Base-by-base conservation (phyloP, 106 monocot genomes). In the Hemerocallis citrina region DNA sequence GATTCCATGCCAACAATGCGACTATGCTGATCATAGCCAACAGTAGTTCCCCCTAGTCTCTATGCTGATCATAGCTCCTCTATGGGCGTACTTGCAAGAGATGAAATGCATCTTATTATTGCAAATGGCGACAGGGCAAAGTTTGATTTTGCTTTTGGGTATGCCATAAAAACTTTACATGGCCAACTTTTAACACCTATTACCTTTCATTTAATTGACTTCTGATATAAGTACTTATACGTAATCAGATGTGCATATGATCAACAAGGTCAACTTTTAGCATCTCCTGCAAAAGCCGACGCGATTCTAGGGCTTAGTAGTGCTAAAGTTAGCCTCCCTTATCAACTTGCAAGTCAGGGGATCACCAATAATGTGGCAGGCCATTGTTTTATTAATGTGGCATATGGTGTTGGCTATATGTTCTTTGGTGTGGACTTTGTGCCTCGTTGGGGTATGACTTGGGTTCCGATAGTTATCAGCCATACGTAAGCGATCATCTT, bases 351-450 rank as follows among this genome's bases (percentile, higher is more conserved):
- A 30, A 64, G 60, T 69, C 79, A 89, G 75, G 81, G 82, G 33
- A 63, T 89, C 44, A 82, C 75, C 57, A 72, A 69, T 43, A 85
- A 94, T 74, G 70, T 94, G n/a, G 43, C 83, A 5, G 93, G 89
- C 16, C 93, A 94, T 62, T 94, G 93, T 40, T 80, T 94, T 35
- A 68, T 64, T 8, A 67, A 25, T 47, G 82, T 80, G 55, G 39
- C 73, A 34, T 40, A 65, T 50, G 69, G 48, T 70, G 85, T 69
- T 57, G 93, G 93, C 4, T 85, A 85, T 64, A 62, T 94, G 79
- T 89, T 94, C 79, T 74, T 94, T 23, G 93, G 93, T 42, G 79
- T 80, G 65, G 89, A 85, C 34, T 94, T 79, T 68, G 73, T 94
- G 29, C 93, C 93, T 36, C 46, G 55, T 16, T 85, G 85, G 89